These are phyloP conservation scores for Magnusiomyces ingens DNA, from an alignment of 1,139 yeast species.

Conservation along the genomic window DNA sequence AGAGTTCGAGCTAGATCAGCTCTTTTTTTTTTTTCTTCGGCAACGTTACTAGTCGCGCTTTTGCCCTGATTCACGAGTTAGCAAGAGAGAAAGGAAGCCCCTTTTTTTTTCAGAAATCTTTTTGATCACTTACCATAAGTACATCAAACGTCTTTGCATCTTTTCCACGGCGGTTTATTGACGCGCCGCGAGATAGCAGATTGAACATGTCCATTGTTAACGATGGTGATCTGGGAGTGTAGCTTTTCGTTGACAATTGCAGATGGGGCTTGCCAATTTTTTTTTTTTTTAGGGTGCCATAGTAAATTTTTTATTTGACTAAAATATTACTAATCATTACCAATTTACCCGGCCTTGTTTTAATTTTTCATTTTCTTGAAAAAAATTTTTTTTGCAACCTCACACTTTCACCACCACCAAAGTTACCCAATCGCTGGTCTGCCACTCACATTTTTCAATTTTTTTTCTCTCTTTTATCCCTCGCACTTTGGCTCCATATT, in stretches of 20 bases:
- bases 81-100: no score
- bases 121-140: slow-evolving; percentile 8
- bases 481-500: not conserved
- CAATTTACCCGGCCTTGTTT: not conserved
- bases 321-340: not conserved
- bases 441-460: not conserved
- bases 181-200: slow-evolving; percentile 79
- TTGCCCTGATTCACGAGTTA: slow-evolving; percentile 18
- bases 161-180: slow-evolving; percentile 46
- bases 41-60: slow-evolving; percentile 9
- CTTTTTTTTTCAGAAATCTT: no score
- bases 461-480: not conserved
- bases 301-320: not conserved
- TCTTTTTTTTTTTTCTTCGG: slow-evolving; percentile 9
- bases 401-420: not conserved
- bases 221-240: not conserved
- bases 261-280: no score
- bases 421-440: not conserved
- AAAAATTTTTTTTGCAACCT: not conserved
- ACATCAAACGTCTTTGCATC: slow-evolving; percentile 30
- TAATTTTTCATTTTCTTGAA: not conserved
- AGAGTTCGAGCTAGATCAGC: slow-evolving; percentile 21
- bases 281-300: no score
- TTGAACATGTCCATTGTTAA: slow-evolving; percentile 77
- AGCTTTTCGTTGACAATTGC: not conserved